Evolutionary conservation across 129 eudicot genomes (phyloP).

Genomic region (Ambrosia artemisiifolia): DNA sequence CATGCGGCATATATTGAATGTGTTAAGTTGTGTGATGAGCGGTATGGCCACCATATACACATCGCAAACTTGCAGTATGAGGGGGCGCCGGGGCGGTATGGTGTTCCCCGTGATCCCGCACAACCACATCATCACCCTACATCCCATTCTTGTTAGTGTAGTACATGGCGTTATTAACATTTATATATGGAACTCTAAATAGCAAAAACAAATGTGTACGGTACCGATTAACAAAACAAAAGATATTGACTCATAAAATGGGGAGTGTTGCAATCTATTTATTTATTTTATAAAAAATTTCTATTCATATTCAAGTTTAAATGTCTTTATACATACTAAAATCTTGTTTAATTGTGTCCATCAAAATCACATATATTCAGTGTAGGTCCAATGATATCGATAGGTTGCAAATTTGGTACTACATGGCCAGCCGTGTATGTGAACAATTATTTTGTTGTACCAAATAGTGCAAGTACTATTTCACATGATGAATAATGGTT

Average conservation of each 20-base stretch:
- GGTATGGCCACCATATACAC: too few relatives aligned
- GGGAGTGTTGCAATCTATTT: neutral
- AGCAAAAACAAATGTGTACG: neutral
- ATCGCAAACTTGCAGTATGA: too few relatives aligned
- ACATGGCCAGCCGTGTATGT: constrained; percentile 5
- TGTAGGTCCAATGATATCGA: constrained; percentile 24
- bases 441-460: constrained; percentile 28
- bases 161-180: too few relatives aligned
- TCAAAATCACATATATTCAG: neutral
- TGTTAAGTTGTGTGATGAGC: too few relatives aligned
- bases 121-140: too few relatives aligned
- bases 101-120: too few relatives aligned
- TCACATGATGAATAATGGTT: constrained; percentile 19
- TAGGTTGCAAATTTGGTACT: constrained; percentile 3
- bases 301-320: neutral
- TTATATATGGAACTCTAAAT: neutral
- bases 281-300: neutral
- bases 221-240: too few relatives aligned
- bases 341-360: neutral
- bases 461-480: constrained; percentile 30
- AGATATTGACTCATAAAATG: neutral
- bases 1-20: too few relatives aligned
- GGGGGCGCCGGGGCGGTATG: too few relatives aligned
- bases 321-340: neutral
- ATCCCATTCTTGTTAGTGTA: too few relatives aligned